Evolutionary conservation across 1,139 yeast genomes (phyloP).

Genomic region (Spathaspora sp.): DNA sequence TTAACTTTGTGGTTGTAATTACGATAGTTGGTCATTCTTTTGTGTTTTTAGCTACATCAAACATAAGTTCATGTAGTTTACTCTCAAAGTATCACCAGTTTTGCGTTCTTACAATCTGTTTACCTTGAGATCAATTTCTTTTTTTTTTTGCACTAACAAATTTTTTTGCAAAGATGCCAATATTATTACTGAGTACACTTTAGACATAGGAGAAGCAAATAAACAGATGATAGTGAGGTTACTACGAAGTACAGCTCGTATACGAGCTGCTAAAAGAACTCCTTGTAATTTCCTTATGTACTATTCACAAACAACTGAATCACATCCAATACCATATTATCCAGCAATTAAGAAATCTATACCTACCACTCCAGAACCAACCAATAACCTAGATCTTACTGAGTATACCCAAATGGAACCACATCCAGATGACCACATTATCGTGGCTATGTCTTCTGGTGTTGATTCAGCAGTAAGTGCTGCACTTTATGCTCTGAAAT

Average conservation of each 20-base stretch:
- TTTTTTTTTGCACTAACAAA: no score
- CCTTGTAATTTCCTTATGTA: not conserved
- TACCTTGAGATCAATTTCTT: no score
- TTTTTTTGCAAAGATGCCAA: no score
- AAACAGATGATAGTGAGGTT: not conserved
- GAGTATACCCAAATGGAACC: constrained; percentile 46
- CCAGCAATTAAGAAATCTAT: constrained; percentile 7
- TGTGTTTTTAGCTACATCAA: no score
- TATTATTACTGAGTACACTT: no score
- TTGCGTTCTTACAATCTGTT: no score
- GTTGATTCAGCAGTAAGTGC: constrained; percentile 95
- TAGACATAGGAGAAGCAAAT: not conserved
- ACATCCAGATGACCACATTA: constrained; percentile 51
- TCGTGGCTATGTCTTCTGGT: constrained; percentile 95
- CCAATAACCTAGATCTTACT: constrained; percentile 6
- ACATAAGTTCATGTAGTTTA: no score
- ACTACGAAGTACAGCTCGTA: not conserved
- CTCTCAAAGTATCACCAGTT: no score
- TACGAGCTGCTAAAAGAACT: not conserved
- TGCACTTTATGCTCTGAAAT: constrained; percentile 55
- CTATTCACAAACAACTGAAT: not conserved
- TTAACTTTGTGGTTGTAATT: no score
- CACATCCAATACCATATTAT: constrained; percentile 11
- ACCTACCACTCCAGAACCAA: constrained; percentile 2
- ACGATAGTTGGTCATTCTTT: no score